Conservation (phyloP, 768 basidiomycete species). For the Tricholoma sp. region DNA sequence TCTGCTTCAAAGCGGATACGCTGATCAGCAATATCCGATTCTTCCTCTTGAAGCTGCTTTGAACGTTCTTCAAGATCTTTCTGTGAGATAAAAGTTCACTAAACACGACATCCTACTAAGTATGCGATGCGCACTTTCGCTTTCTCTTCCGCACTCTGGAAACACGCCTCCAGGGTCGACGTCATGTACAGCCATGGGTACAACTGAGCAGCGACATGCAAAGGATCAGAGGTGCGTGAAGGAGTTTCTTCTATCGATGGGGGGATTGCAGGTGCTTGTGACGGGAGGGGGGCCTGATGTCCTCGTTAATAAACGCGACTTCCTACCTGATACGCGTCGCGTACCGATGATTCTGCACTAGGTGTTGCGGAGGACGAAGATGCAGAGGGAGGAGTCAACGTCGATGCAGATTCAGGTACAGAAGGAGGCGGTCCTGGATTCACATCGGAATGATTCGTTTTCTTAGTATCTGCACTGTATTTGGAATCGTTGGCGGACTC, state of each 20-base stretch:
- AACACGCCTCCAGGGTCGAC: conserved; percentile 47
- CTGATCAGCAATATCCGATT: conserved; percentile 37
- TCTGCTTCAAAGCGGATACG: conserved; percentile 40
- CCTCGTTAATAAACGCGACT: conserved; percentile 1
- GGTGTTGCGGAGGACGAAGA: neutral
- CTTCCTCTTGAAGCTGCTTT: conserved; percentile 31
- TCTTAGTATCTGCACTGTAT: neutral
- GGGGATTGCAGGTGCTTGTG: conserved; percentile 1
- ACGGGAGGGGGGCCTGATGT: conserved; percentile 5
- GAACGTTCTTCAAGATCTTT: conserved; percentile 31
- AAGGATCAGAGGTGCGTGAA: conserved; percentile 29
- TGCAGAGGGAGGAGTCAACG: neutral
- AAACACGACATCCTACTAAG: neutral
- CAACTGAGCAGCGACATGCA: conserved; percentile 46
- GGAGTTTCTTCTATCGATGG: conserved; percentile 10
- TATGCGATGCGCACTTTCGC: conserved; percentile 26
- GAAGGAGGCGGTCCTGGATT: neutral
- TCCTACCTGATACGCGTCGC: neutral
- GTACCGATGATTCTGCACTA: conserved; percentile 4
- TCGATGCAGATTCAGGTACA: neutral
- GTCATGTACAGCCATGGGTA: conserved; percentile 62
- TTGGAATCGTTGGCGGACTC: neutral
- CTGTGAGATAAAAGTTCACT: conserved; percentile 15
- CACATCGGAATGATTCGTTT: neutral
- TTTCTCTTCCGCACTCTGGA: conserved; percentile 33